Evolutionary conservation across 768 basidiomycete genomes (phyloP).

Genomic region (Xerocomellus intermedius): DNA sequence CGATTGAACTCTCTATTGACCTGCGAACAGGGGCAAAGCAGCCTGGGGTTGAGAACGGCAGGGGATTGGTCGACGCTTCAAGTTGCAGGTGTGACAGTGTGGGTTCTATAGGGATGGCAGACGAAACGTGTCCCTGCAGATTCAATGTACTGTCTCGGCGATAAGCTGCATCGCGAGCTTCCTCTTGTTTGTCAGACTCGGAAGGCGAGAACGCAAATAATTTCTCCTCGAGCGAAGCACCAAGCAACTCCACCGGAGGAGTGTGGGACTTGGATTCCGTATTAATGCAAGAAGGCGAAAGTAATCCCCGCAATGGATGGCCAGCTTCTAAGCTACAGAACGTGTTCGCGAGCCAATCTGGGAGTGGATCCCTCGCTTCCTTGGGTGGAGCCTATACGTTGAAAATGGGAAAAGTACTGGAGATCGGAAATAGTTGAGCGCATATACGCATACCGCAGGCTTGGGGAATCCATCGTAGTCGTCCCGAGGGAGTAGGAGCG

Average conservation of each 20-base stretch:
- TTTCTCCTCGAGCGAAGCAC: constrained; percentile 12
- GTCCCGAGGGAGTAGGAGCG: background rate
- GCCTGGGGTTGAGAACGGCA: constrained; percentile 29
- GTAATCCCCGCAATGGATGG: constrained; percentile 36
- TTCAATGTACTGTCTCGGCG: background rate
- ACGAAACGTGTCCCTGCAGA: background rate
- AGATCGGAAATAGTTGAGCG: constrained; percentile 15
- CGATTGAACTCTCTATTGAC: background rate
- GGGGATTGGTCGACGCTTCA: background rate
- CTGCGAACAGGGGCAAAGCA: constrained; percentile 13
- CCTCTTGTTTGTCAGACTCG: constrained; percentile 12
- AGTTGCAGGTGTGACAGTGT: background rate
- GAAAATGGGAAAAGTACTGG: constrained; percentile 9
- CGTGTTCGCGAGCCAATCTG: constrained; percentile 55
- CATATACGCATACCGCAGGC: constrained; percentile 33
- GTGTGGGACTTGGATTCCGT: background rate
- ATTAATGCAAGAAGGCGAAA: constrained; percentile 21
- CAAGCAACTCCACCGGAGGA: constrained; percentile 2
- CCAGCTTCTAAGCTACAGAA: constrained; percentile 42
- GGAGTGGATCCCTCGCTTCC: constrained; percentile 36
- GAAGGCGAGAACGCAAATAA: constrained; percentile 32
- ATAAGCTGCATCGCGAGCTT: background rate
- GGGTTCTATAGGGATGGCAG: background rate
- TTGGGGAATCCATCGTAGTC: constrained; percentile 5
- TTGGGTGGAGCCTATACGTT: constrained; percentile 20